phyloP scores from a whole-genome alignment of 2,329 filamentous ascomycete species.

The Hypomyces rosellus region DNA sequence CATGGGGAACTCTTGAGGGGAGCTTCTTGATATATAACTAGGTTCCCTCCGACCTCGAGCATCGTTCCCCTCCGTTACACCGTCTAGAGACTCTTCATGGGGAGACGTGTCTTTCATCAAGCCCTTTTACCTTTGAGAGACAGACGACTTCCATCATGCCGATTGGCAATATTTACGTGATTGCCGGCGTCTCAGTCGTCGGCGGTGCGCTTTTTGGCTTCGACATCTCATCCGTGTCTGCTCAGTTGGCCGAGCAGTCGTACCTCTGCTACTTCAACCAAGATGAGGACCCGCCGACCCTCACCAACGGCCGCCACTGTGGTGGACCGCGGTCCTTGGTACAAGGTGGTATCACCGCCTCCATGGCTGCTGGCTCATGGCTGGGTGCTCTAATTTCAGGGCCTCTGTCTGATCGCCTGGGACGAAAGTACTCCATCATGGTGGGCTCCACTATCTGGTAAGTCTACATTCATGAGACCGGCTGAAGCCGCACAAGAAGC shows the following conservation, averaged over 20 bases:
- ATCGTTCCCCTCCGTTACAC: too few species aligned
- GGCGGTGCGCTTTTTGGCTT: conserved; percentile 45
- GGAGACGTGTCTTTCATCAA: neutral
- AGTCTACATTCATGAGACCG: conserved; percentile 16
- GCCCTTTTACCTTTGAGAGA: neutral
- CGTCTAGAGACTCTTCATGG: too few species aligned
- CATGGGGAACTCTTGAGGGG: too few species aligned
- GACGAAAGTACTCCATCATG: conserved; percentile 46
- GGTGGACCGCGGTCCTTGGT: conserved; percentile 33
- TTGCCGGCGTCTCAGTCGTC: conserved; percentile 30
- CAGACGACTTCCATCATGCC: conserved; percentile 16
- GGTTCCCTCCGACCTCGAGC: too few species aligned
- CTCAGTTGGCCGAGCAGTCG: conserved; percentile 30
- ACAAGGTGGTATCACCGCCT: conserved; percentile 47
- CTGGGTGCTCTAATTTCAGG: conserved; percentile 43
- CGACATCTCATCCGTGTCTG: conserved; percentile 52
- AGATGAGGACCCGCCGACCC: conserved; percentile 26
- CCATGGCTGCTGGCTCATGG: conserved; percentile 47
- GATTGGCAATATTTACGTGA: conserved; percentile 31
- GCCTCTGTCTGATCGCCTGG: conserved; percentile 42
- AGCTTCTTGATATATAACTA: too few species aligned
- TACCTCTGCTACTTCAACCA: conserved; percentile 35
- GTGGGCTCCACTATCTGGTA: conserved; percentile 45
- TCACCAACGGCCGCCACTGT: conserved; percentile 21
- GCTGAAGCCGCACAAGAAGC: neutral